Evolutionary conservation across 805 yeast species (phyloP), one percentile per base, ranked within the genome.

Genomic region (Blastobotrys muscicola): DNA sequence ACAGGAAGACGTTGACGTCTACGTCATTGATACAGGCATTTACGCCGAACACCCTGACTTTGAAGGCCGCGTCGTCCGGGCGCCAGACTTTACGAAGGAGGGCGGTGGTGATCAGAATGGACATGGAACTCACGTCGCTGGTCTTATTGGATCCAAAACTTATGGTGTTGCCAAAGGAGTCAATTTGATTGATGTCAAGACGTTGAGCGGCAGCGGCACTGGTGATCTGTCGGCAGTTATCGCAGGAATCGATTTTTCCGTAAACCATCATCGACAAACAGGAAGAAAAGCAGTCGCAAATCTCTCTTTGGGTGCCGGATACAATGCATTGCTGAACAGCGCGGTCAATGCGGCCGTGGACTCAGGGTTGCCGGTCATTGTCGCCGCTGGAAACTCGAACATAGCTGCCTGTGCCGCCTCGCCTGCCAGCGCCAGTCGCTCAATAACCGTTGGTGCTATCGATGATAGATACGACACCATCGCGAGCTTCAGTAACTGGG

Each of bases 111-210:
- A 89, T 58, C 64, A 64, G 8, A 80, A 80, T 52, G 96, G 96
- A 0, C 97, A 87, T 60, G 97, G 65, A n/a, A 85, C 96, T 1
- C 96, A 87, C 61, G 94, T 89, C 39, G 95, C 96, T 0, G 96
- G 96, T 2, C 66, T 85, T 9, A 73, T 85, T 44, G 95, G 90
- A 0, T 84, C 95, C 1, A 69, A 65, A 42, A 75, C 79, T 2
- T 87, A 68, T 64, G 97, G 97, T 5, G 92, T 85, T 2, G 85
- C 95, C 12, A 87, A 89, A 59, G 62, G 73, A 34, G 76, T 75
- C 11, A 67, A 68, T 8, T 57, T 87, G 7, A 67, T 83, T 8
- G 92, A 82, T 20, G 77, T 90, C 9, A 89, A 87, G 56, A 87
- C 85, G 0, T 66, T 86, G 41, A 79, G 80, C 49, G 61, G 60